phyloP scores from a whole-genome alignment of 1,284 basidiomycete genomes.

The Austroboletus novae-zelandiae region DNA sequence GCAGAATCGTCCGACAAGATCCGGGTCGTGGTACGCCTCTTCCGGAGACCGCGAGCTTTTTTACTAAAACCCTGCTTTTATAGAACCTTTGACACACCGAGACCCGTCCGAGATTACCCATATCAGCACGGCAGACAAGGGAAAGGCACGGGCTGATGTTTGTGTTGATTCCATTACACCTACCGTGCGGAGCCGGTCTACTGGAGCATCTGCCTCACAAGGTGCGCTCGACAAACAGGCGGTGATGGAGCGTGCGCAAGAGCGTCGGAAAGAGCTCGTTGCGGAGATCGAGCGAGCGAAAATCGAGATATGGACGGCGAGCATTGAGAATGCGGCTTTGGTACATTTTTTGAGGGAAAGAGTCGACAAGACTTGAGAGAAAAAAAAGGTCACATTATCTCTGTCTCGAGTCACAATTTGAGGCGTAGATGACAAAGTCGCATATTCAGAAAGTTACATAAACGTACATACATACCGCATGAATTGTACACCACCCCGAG shows the following conservation, averaged over 20 bases:
- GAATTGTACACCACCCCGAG: neutral
- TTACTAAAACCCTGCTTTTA: slow-evolving; percentile 1
- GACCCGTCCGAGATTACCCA: slow-evolving; percentile 1
- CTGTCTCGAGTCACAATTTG: neutral
- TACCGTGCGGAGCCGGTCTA: slow-evolving; percentile 14
- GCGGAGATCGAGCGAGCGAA: slow-evolving; percentile 60
- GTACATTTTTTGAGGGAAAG: slow-evolving; percentile 46
- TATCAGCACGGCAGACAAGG: slow-evolving; percentile 15
- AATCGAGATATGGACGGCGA: slow-evolving; percentile 69
- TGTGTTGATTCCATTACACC: neutral
- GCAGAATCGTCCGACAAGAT: slow-evolving; percentile 2
- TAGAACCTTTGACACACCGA: slow-evolving; percentile 8
- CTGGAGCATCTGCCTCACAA: slow-evolving; percentile 1
- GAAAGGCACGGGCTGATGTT: slow-evolving; percentile 14
- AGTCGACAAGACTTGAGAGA: neutral
- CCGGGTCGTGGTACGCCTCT: slow-evolving; percentile 11
- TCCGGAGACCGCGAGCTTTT: slow-evolving; percentile 4
- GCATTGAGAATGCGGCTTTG: slow-evolving; percentile 69
- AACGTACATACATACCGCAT: slow-evolving; percentile 19
- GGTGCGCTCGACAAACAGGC: slow-evolving; percentile 32
- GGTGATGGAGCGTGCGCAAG: slow-evolving; percentile 50
- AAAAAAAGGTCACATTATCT: neutral
- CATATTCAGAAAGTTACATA: slow-evolving; percentile 19
- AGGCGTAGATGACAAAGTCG: neutral
- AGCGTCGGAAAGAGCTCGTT: slow-evolving; percentile 49